Base-by-base conservation (phyloP, 2,329 filamentous ascomycete genomes). In the Epichloe gansuensis region DNA sequence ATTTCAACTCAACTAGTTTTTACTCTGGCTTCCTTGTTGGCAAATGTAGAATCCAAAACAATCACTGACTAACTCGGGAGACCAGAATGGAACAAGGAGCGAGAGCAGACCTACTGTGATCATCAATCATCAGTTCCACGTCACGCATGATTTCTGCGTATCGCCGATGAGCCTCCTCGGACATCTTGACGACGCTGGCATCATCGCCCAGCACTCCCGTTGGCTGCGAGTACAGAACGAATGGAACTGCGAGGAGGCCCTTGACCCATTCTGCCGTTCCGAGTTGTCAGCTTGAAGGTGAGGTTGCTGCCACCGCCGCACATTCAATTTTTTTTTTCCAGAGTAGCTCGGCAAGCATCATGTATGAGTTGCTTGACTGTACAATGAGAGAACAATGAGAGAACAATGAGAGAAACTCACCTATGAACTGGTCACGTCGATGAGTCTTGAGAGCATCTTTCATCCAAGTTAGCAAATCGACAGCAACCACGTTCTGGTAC, bases 61-160 rank as follows among this genome's bases (percentile, higher is more conserved):
- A 31, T 31, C 8, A 31, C 31, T 7, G 9, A 31, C 31, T 9
- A 8, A 31, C 9, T 31, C 31, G 4, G 31, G 3, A 31, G 31
- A 7, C 31, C 31, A 31, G 31, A 31, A 31, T 9, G 31, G 31
- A 8, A 21, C 17, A 21, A 8, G 9, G 31, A 4, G 39, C 15
- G 15, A 40, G 17, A 41, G 25, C 17, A 43, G 27, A 58, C 72
- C 55, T 63, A 90, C 87, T 95, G 69, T 97, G 90, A 63, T 96
- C 90, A 58, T 89, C 84, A 60, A 98, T 85, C 70, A 98, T 85
- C 52, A 80, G 75, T 68, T 98, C 93, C 2, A 98, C 87, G 68
- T 97, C 93, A 55, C 82, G 79, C 80, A 97, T 88, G 62, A 97
- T 96, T 68, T 98, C 91, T 47, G 87, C 87, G 71, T 97, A 98